Base-by-base conservation (phyloP, 257 asterid genomes). In the Rubia yunnanensis region DNA sequence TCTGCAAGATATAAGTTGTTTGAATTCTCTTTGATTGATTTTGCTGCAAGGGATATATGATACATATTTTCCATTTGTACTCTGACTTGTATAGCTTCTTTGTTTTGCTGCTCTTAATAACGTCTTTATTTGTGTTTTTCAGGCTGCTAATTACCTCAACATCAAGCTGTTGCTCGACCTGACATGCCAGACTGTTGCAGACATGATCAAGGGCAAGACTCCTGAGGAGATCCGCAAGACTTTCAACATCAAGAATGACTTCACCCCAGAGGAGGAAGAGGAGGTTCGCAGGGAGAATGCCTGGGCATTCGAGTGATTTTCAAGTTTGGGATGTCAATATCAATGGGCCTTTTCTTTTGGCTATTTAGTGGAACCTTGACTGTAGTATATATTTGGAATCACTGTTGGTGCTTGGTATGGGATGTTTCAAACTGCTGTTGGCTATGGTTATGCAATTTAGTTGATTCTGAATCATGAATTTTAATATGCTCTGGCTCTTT, bases 61-160 rank as follows among this genome's bases (percentile, higher is more conserved):
- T n/a, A n/a, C n/a, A n/a, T n/a, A n/a, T n/a, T n/a, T n/a, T n/a
- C n/a, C n/a, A n/a, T n/a, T n/a, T n/a, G n/a, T n/a, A n/a, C n/a
- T n/a, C n/a, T n/a, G n/a, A n/a, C n/a, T n/a, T n/a, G n/a, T n/a
- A n/a, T n/a, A n/a, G n/a, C n/a, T n/a, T n/a, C n/a, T n/a, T n/a
- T n/a, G n/a, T n/a, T n/a, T n/a, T n/a, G n/a, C n/a, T n/a, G n/a
- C n/a, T n/a, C n/a, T n/a, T n/a, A n/a, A n/a, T n/a, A n/a, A n/a
- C n/a, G n/a, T n/a, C n/a, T n/a, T n/a, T n/a, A n/a, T n/a, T n/a
- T n/a, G n/a, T n/a, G n/a, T 5, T 34, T 50, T 6, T 2, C 58
- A 89, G 95, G 96, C 96, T 71, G 96, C 96, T 10, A 83, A 89
- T 73, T 89, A 83, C 64, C 60, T 89, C 27, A 73, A 85, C 80